phyloP scores from a whole-genome alignment of 202 grass and related monocot species.

The Dendrocalamus latiflorus region DNA sequence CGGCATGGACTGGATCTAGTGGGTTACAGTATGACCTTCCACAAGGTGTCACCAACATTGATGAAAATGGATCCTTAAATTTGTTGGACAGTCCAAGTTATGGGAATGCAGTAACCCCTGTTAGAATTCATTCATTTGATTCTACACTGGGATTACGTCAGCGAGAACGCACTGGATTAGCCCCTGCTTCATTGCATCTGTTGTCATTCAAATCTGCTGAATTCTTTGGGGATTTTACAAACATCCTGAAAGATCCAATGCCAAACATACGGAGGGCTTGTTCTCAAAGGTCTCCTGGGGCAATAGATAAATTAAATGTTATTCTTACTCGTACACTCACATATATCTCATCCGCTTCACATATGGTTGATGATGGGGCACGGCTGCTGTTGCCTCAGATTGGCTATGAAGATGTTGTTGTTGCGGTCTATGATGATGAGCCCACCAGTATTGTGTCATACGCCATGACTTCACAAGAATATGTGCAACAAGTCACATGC shows the following conservation, averaged over 20 bases:
- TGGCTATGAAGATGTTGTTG: slow-evolving; percentile 43
- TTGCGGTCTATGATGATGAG: slow-evolving; percentile 95
- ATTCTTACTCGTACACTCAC: slow-evolving; percentile 48
- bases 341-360: slow-evolving; percentile 48
- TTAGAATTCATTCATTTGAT: slow-evolving; percentile 76
- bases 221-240: slow-evolving; percentile 25
- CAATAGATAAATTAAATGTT: slow-evolving; percentile 49
- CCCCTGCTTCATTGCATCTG: slow-evolving; percentile 56
- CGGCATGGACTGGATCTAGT: slow-evolving; percentile 81
- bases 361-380: slow-evolving; percentile 61
- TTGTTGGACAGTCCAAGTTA: slow-evolving; percentile 40
- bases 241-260: slow-evolving; percentile 39
- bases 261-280: slow-evolving; percentile 69
- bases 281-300: slow-evolving; percentile 76
- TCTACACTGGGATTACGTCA: slow-evolving; percentile 45
- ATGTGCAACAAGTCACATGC: slow-evolving; percentile 42
- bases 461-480: slow-evolving; percentile 83
- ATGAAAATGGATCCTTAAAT: slow-evolving; percentile 46
- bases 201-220: slow-evolving; percentile 47
- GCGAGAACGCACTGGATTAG: slow-evolving; percentile 46
- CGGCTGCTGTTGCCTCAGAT: slow-evolving; percentile 58
- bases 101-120: slow-evolving; percentile 47
- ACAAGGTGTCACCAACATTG: slow-evolving; percentile 39
- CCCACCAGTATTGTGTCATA: slow-evolving; percentile 91
- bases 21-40: slow-evolving; percentile 48